Base-by-base conservation (phyloP, 331 rosid genomes). In the Quercus phellos region DNA sequence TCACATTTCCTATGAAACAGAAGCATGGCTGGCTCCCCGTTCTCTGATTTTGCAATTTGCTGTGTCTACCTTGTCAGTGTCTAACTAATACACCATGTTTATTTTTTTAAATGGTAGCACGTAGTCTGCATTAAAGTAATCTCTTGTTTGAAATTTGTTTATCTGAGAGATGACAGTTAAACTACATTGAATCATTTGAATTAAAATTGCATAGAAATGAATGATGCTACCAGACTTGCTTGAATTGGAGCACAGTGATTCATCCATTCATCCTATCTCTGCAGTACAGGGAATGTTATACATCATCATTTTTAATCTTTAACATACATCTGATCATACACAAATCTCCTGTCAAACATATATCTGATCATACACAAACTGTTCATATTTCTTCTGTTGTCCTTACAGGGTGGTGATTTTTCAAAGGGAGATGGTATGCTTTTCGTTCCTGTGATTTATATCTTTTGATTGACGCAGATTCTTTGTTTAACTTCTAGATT, bases 361-460 rank as follows among this genome's bases (percentile, higher is more conserved):
- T 51, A 70, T 50, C 71, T 75, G 59, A 67, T 78, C 50, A 53
- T 70, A 68, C 29, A 56, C 78, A 55, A 63, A 56, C 7, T 79
- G 51, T 72, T 72, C 38, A 50, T 73, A 68, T 60, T 38, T 43
- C 16, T 66, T 34, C 26, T 30, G n/a, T 56, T 85, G 73, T 85
- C 74, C 38, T 60, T 50, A 77, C 97, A 92, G 99, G 97, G 99
- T 81, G 99, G 99, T 78, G 99, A 95, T 80, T 93, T 95, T 90
- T 84, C 93, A 69, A 89, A 68, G 81, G 99, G 93, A 78, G 89
- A 95, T 79, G 99, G 99, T 95, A 90, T 76, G 94, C 32, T 75
- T 68, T 86, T 80, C 68, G 69, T 82, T 74, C 68, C 50, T 55
- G 32, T 56, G 66, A 53, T 80, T 64, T 78, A 78, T 63, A 60